Conservation (phyloP, 2,329 filamentous ascomycete species). For the Aspergillus texensis region DNA sequence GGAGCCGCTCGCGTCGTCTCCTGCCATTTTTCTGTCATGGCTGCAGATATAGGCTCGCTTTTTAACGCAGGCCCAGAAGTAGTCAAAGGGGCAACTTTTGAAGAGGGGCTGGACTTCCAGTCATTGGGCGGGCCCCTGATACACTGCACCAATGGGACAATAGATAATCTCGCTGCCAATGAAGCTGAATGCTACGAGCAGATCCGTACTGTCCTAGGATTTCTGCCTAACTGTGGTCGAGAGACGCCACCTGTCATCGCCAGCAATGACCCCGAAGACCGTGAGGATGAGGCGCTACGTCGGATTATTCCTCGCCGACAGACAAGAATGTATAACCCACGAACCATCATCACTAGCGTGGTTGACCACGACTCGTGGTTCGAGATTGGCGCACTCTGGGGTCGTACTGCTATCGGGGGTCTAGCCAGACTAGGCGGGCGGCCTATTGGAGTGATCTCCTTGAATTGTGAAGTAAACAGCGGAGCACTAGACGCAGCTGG, state of each 20-base stretch:
- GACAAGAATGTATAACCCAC: slow-evolving; percentile 63
- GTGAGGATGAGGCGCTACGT: slow-evolving; percentile 54
- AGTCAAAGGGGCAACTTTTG: slow-evolving; percentile 65
- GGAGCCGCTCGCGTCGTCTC: slow-evolving; percentile 64
- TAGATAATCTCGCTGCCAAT: slow-evolving; percentile 64
- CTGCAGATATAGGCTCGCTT: slow-evolving; percentile 61
- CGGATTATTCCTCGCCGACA: slow-evolving; percentile 61
- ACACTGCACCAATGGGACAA: slow-evolving; percentile 67
- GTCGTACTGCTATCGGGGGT: slow-evolving; percentile 62
- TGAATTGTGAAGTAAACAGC: slow-evolving; percentile 64
- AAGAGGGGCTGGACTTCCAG: slow-evolving; percentile 61
- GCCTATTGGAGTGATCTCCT: slow-evolving; percentile 61
- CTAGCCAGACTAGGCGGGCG: slow-evolving; percentile 60
- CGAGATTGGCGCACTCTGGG: slow-evolving; percentile 66
- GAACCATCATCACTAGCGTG: slow-evolving; percentile 59
- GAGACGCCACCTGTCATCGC: slow-evolving; percentile 55
- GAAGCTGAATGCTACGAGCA: slow-evolving; percentile 66
- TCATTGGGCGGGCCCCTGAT: slow-evolving; percentile 64
- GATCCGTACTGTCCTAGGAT: slow-evolving; percentile 58
- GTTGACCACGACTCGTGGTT: slow-evolving; percentile 63
- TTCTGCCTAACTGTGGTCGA: slow-evolving; percentile 60
- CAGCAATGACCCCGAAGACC: slow-evolving; percentile 53
- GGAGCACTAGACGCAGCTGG: slow-evolving; percentile 64
- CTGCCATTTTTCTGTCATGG: slow-evolving; percentile 69
- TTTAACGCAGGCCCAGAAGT: slow-evolving; percentile 68